Percentiles rank a stretch among this genome's conserved stretches.
These are phyloP conservation scores for Chlamydomonas sp. DNA, from an alignment of 139 green algal species.

Conservation along the genomic window DNA sequence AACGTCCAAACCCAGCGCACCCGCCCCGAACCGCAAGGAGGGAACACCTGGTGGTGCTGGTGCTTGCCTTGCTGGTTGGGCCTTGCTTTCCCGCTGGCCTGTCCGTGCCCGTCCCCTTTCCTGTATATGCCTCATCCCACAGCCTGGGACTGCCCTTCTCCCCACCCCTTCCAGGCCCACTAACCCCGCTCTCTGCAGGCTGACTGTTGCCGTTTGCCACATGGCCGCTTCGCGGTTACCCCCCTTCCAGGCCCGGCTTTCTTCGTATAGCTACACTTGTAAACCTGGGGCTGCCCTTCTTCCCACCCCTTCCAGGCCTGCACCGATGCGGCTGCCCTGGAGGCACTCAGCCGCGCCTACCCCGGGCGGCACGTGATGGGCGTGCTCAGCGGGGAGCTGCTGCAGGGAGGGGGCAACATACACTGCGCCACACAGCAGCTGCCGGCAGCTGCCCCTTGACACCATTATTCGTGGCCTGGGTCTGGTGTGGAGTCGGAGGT, in stretches of 20 bases:
- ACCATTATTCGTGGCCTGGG: no score
- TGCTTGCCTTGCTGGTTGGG: neutral
- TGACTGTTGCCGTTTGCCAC: neutral
- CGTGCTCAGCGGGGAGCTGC: constrained; percentile 66
- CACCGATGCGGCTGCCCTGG: constrained; percentile 31
- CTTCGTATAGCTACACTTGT: neutral
- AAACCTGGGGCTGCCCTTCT: constrained; percentile 11
- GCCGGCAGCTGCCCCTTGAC: constrained; percentile 5
- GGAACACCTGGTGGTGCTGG: no score
- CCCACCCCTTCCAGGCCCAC: neutral
- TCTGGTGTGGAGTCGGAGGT: no score
- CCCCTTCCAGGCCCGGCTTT: neutral
- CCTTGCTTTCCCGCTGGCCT: neutral
- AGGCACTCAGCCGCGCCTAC: constrained; percentile 62
- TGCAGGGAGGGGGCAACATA: constrained; percentile 80
- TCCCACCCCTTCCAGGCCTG: constrained; percentile 33
- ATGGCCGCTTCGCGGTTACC: neutral
- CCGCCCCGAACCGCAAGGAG: no score
- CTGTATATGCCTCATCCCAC: neutral
- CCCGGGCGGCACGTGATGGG: constrained; percentile 65
- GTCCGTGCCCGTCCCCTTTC: neutral
- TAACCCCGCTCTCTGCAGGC: neutral
- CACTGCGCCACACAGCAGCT: constrained; percentile 71
- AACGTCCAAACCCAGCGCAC: no score
- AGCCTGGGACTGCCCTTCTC: constrained; percentile 30